Conservation (phyloP, 2,329 filamentous ascomycete genomes). For the Ambrosiella cleistominuta region DNA sequence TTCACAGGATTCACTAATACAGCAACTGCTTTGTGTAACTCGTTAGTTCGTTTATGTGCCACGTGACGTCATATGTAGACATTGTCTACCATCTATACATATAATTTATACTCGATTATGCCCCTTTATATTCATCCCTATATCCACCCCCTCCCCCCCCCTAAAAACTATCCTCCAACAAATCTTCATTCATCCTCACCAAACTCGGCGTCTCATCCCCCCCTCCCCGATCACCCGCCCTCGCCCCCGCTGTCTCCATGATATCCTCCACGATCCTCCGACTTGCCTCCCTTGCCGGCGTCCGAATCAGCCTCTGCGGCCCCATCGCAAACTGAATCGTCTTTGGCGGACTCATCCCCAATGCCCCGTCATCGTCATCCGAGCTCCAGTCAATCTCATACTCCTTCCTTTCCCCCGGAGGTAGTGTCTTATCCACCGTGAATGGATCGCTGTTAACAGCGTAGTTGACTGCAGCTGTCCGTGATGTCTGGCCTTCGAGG, state of each 20-base stretch:
- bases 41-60: too few relatives aligned
- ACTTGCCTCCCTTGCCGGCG: slow-evolving; percentile 66
- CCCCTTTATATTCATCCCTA: not conserved
- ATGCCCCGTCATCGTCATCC: slow-evolving; percentile 52
- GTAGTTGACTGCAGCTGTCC: not conserved
- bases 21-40: too few relatives aligned
- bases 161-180: slow-evolving; percentile 41
- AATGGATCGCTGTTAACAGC: slow-evolving; percentile 28
- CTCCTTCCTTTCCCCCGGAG: slow-evolving; percentile 18
- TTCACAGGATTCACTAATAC: too few relatives aligned
- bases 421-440: slow-evolving; percentile 11
- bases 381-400: slow-evolving; percentile 58
- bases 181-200: slow-evolving; percentile 46
- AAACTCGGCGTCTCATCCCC: slow-evolving; percentile 46
- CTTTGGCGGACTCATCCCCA: slow-evolving; percentile 78
- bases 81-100: not conserved
- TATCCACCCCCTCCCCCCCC: not conserved
- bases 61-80: too few relatives aligned
- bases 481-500: slow-evolving; percentile 35
- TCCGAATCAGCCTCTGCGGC: slow-evolving; percentile 60
- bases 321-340: slow-evolving; percentile 75
- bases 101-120: not conserved
- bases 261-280: slow-evolving; percentile 68
- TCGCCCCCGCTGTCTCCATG: slow-evolving; percentile 50
- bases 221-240: slow-evolving; percentile 32